A percentile compares a stretch with the other conserved stretches of the same genome.
phyloP scores from a whole-genome alignment of 352 stramenopile species.

The Pythium coloratum region DNA sequence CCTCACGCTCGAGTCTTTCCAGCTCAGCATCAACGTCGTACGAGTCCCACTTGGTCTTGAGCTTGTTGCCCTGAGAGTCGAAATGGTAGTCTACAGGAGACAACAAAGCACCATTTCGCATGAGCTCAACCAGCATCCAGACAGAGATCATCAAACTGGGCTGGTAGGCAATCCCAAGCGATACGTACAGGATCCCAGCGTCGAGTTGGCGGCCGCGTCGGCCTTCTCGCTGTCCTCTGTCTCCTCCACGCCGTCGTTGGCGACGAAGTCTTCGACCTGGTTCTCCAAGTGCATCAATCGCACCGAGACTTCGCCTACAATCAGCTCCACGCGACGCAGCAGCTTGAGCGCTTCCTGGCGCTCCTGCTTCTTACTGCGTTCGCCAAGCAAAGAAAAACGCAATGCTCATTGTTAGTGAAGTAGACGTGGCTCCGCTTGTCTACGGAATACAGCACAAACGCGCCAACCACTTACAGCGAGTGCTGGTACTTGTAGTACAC shows the following conservation, averaged over 20 bases:
- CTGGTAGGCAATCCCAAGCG: background rate
- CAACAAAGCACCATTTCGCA: background rate
- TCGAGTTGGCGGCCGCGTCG: conserved; percentile 30
- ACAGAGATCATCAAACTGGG: background rate
- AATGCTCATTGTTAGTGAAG: background rate
- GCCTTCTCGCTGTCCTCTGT: conserved; percentile 17
- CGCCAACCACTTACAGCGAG: conserved; percentile 25
- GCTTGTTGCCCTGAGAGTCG: conserved; percentile 82
- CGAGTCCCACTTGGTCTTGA: conserved; percentile 85
- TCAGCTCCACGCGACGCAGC: conserved; percentile 69
- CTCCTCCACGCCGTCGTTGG: conserved; percentile 36
- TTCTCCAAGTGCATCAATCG: conserved; percentile 67
- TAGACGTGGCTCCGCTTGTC: background rate
- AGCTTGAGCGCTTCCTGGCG: conserved; percentile 59
- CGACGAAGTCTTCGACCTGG: conserved; percentile 60
- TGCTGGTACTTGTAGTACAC: conserved; percentile 41
- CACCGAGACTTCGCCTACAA: conserved; percentile 63
- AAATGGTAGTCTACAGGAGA: conserved; percentile 74
- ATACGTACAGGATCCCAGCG: conserved; percentile 68
- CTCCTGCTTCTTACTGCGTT: conserved; percentile 35
- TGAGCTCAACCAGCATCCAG: background rate
- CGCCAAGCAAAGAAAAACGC: background rate
- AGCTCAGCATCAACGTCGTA: conserved; percentile 83
- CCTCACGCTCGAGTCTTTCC: conserved; percentile 58
- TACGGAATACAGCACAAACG: background rate